These are phyloP conservation scores for Inga laurina DNA, from an alignment of 306 rosid species.

Conservation along the genomic window DNA sequence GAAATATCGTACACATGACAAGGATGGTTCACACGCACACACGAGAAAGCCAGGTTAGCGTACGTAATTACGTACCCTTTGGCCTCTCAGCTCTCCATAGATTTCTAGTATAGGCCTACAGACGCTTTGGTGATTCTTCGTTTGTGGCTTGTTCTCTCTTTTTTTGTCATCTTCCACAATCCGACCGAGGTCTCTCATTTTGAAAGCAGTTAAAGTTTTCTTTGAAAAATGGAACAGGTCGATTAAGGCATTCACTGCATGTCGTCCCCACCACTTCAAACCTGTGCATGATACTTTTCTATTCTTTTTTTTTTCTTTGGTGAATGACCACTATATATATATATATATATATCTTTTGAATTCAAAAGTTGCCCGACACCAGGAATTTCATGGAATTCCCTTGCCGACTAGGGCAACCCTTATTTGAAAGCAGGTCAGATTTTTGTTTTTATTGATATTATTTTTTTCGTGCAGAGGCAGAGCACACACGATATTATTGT, in stretches of 20 bases:
- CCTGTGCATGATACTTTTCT: neutral
- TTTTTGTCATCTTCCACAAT: neutral
- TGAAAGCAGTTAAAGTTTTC: neutral
- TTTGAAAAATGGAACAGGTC: neutral
- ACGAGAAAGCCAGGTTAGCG: neutral
- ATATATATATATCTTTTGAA: neutral
- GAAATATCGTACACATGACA: neutral
- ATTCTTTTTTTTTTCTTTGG: neutral
- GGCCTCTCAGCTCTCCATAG: neutral
- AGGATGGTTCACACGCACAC: neutral
- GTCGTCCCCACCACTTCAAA: neutral
- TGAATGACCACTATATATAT: neutral
- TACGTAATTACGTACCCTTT: neutral
- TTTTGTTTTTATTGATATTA: constrained; percentile 35
- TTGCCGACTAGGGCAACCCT: neutral
- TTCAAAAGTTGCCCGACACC: constrained; percentile 8
- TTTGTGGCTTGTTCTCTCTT: neutral
- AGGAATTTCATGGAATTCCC: neutral
- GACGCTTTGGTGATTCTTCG: neutral
- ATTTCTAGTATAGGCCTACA: too few species aligned
- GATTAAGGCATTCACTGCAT: neutral
- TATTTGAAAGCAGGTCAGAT: constrained; percentile 26
- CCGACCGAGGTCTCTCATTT: neutral
- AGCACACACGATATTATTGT: neutral
- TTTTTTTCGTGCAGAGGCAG: neutral